Percentiles rank a stretch among this genome's conserved stretches.
Conservation (phyloP, 139 green algal species). For the Chlorella sp. region DNA sequence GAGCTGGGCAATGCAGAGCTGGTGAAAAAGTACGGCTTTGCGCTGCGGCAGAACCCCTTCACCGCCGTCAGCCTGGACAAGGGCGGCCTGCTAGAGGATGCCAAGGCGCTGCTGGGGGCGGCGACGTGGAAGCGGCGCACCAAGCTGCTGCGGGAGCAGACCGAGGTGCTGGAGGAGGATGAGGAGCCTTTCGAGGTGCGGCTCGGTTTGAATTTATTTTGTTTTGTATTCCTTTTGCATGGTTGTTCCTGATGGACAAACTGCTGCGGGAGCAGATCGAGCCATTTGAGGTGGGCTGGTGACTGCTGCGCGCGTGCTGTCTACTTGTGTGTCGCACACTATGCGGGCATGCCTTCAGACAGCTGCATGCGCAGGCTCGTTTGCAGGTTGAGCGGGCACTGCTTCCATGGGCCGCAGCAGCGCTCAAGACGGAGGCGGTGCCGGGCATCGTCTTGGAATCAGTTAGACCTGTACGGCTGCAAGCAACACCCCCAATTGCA, state of each 20-base stretch:
- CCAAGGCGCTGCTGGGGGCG: constrained; percentile 1
- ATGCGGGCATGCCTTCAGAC: too few relatives aligned
- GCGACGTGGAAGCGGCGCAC: neutral
- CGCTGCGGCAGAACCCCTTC: constrained; percentile 63
- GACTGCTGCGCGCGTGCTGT: too few relatives aligned
- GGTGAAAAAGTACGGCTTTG: constrained; percentile 75
- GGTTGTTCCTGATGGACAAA: neutral
- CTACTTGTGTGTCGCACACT: too few relatives aligned
- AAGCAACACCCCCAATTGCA: neutral
- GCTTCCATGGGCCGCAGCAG: too few relatives aligned
- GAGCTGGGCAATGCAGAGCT: constrained; percentile 69
- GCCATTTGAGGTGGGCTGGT: neutral
- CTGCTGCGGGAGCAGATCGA: neutral
- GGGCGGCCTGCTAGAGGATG: constrained; percentile 28
- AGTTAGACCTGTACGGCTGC: too few relatives aligned
- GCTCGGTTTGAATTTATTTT: neutral
- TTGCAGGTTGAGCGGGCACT: too few relatives aligned
- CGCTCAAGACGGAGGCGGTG: neutral
- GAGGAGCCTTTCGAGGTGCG: constrained; percentile 55
- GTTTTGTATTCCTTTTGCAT: neutral
- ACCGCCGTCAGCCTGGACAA: constrained; percentile 42
- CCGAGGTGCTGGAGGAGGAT: constrained; percentile 48
- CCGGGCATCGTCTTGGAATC: too few relatives aligned
- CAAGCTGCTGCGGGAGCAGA: constrained; percentile 16
- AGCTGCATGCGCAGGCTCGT: neutral